Conservation (phyloP, 192 early-diverging fungal genomes). For the Phycomyces blakesleeanus region DNA sequence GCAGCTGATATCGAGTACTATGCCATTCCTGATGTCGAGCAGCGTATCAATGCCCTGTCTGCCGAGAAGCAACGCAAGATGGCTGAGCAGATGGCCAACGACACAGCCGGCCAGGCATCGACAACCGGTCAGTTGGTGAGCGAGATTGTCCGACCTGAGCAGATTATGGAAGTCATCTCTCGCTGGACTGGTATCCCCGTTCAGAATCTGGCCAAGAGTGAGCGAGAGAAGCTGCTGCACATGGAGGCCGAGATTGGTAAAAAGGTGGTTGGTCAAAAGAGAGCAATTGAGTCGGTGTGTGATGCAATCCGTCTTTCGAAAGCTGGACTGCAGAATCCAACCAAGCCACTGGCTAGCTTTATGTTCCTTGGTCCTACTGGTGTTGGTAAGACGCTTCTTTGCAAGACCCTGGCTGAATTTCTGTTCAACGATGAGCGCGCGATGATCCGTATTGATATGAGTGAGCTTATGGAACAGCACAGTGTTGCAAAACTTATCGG, state of each 20-base stretch:
- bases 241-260: slow-evolving; percentile 75
- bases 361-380: slow-evolving; percentile 85
- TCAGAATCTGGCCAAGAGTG: slow-evolving; percentile 77
- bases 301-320: slow-evolving; percentile 74
- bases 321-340: slow-evolving; percentile 72
- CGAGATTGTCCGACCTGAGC: slow-evolving; percentile 85
- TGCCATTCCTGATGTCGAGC: slow-evolving; percentile 86
- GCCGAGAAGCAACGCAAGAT: slow-evolving; percentile 49
- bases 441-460: slow-evolving; percentile 78
- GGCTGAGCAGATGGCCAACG: slow-evolving; percentile 58
- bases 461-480: slow-evolving; percentile 63
- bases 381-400: slow-evolving; percentile 77
- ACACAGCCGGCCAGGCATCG: slow-evolving; percentile 29
- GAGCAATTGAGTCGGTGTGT: slow-evolving; percentile 62
- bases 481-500: slow-evolving; percentile 69
- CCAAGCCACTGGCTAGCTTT: slow-evolving; percentile 71
- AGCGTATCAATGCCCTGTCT: slow-evolving; percentile 70
- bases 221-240: slow-evolving; percentile 80
- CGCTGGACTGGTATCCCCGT: slow-evolving; percentile 98
- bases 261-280: slow-evolving; percentile 79
- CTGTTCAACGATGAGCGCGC: slow-evolving; percentile 70
- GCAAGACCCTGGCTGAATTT: slow-evolving; percentile 73
- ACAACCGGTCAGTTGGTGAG: slow-evolving; percentile 59
- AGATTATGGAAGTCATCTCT: slow-evolving; percentile 91
- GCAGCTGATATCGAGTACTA: slow-evolving; percentile 94